Conservation (phyloP, 2,329 filamentous ascomycete species). For the Tetracladium maxilliforme region DNA sequence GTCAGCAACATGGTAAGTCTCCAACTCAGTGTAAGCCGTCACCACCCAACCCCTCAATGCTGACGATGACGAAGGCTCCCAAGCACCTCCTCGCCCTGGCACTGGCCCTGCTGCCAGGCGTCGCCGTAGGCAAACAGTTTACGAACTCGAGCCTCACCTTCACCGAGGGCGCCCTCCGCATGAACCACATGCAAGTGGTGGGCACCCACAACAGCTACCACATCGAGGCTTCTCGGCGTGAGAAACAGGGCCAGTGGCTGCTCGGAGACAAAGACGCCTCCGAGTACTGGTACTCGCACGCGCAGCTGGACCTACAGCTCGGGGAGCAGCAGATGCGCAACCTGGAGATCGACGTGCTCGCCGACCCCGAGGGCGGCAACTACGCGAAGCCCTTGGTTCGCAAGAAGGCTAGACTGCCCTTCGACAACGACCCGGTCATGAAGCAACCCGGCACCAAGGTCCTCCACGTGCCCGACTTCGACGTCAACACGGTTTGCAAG, state of each 20-base stretch:
- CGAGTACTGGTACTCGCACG: slow-evolving; percentile 33
- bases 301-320: slow-evolving; percentile 25
- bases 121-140: slow-evolving; percentile 17
- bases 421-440: slow-evolving; percentile 21
- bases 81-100: too few relatives aligned
- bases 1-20: too few relatives aligned
- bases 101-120: too few relatives aligned
- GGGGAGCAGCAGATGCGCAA: slow-evolving; percentile 3
- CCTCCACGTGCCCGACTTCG: slow-evolving; percentile 32
- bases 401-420: slow-evolving; percentile 20
- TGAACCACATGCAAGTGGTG: slow-evolving; percentile 35
- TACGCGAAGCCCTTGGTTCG: slow-evolving; percentile 28
- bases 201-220: slow-evolving; percentile 38
- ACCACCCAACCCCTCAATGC: too few relatives aligned
- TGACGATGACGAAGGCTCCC: too few relatives aligned
- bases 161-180: slow-evolving; percentile 23
- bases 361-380: slow-evolving; percentile 29
- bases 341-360: slow-evolving; percentile 29
- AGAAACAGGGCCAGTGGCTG: slow-evolving; percentile 22
- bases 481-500: slow-evolving; percentile 28
- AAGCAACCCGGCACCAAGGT: slow-evolving; percentile 29
- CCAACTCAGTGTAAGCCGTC: too few relatives aligned
- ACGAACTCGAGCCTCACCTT: too few relatives aligned
- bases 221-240: slow-evolving; percentile 24
- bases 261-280: too few relatives aligned